A percentile compares a stretch with the other conserved stretches of the same genome.
phyloP scores from a whole-genome alignment of 768 basidiomycete genomes.

The Suillus weaverae region DNA sequence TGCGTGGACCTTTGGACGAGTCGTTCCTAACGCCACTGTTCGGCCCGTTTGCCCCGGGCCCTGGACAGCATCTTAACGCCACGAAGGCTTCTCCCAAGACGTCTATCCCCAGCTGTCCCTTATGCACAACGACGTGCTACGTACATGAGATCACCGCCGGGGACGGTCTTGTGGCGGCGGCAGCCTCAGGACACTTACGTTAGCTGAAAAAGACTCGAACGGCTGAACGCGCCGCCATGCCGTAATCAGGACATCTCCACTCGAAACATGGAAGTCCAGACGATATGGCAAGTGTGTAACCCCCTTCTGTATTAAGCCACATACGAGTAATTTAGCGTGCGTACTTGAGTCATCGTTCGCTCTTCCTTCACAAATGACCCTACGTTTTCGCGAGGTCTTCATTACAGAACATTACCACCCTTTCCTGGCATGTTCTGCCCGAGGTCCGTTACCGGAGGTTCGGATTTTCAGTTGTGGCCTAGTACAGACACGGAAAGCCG shows the following conservation, averaged over 20 bases:
- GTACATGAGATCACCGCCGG: constrained; percentile 5
- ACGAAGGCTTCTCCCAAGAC: constrained; percentile 1
- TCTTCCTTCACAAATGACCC: neutral
- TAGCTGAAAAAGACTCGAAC: neutral
- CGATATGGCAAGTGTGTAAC: neutral
- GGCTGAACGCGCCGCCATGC: neutral
- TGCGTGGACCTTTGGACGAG: neutral
- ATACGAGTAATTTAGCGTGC: neutral
- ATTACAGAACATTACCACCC: neutral
- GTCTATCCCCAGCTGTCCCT: neutral
- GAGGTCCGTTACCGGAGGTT: neutral
- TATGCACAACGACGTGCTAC: neutral
- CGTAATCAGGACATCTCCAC: neutral
- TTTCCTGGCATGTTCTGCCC: neutral
- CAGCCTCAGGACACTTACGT: neutral
- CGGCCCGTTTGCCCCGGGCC: neutral
- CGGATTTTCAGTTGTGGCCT: neutral
- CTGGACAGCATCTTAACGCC: constrained; percentile 4
- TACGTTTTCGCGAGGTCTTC: neutral
- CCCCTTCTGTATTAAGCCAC: neutral
- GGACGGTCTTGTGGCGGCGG: neutral
- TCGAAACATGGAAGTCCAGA: neutral
- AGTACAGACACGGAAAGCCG: neutral
- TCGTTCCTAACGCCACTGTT: neutral
- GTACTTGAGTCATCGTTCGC: neutral